Conservation (phyloP, 1,284 basidiomycete genomes). For the Pterula multifida region DNA sequence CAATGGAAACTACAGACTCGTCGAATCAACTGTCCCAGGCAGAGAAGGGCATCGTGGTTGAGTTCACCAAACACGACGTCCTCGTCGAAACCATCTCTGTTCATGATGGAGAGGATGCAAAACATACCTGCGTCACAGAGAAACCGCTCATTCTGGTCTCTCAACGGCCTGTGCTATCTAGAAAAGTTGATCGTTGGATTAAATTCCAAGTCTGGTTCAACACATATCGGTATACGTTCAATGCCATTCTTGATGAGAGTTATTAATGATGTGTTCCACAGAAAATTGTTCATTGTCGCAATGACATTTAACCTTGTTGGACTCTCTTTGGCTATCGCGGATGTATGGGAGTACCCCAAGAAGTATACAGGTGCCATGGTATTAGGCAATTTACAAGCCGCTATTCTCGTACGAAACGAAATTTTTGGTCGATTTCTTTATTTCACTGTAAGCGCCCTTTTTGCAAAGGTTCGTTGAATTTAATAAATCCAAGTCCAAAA, state of each 20-base stretch:
- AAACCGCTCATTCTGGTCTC: background rate
- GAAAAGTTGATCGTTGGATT: slow-evolving; percentile 24
- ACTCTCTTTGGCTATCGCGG: slow-evolving; percentile 47
- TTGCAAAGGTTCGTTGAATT: slow-evolving; percentile 42
- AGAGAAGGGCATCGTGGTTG: background rate
- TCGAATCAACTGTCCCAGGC: background rate
- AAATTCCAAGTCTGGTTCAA: slow-evolving; percentile 57
- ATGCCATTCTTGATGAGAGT: slow-evolving; percentile 1
- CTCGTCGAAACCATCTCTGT: background rate
- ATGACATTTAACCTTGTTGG: slow-evolving; percentile 49
- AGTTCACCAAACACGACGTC: background rate
- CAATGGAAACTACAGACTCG: too few species aligned
- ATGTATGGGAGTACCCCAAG: slow-evolving; percentile 49
- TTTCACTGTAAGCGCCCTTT: slow-evolving; percentile 41
- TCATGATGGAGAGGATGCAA: background rate
- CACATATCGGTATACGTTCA: slow-evolving; percentile 38
- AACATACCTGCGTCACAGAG: background rate
- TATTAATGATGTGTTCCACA: slow-evolving; percentile 15
- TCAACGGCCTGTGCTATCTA: background rate
- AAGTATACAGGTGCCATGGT: slow-evolving; percentile 51
- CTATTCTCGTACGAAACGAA: slow-evolving; percentile 46
- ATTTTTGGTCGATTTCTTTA: slow-evolving; percentile 52
- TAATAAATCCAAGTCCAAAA: background rate
- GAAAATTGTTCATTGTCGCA: slow-evolving; percentile 54
- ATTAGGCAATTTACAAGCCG: slow-evolving; percentile 39